Evolutionary conservation across 2,329 filamentous ascomycete species (phyloP).

Genomic region (Epichloe sp.): DNA sequence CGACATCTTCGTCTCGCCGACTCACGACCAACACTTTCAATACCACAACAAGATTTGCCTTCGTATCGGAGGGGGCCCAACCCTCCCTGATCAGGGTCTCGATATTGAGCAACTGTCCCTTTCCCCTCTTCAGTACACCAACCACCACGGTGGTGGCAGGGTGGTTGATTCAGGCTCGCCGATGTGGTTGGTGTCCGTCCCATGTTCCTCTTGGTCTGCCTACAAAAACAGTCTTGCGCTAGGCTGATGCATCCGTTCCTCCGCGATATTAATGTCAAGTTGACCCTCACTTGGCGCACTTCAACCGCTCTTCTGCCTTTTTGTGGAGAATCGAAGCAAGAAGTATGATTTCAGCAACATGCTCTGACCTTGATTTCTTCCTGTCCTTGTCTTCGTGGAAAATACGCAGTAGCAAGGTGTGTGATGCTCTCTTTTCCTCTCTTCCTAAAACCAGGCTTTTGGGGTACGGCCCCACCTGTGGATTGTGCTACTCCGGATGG

Average conservation of each 20-base stretch:
- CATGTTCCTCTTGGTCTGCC: not conserved
- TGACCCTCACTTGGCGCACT: not conserved
- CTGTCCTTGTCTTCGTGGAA: no score
- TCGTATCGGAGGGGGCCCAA: constrained; percentile 1
- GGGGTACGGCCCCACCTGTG: constrained; percentile 1
- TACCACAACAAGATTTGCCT: not conserved
- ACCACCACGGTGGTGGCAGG: not conserved
- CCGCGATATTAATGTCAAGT: not conserved
- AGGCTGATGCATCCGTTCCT: not conserved
- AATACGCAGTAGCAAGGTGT: no score
- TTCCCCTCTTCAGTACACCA: not conserved
- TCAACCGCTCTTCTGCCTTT: not conserved
- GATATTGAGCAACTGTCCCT: not conserved
- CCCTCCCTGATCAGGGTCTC: constrained; percentile 2
- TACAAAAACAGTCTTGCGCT: no score
- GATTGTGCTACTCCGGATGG: constrained; percentile 3
- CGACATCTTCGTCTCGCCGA: not conserved
- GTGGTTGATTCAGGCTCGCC: not conserved
- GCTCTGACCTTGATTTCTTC: no score
- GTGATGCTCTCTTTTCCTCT: no score
- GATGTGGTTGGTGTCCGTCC: not conserved
- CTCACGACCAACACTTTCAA: constrained; percentile 1
- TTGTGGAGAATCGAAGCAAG: no score
- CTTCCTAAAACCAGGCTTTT: not conserved
- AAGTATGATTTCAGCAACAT: no score